Base-by-base conservation (phyloP, 495 filamentous ascomycete species). In the Talaromyces thailandensis region DNA sequence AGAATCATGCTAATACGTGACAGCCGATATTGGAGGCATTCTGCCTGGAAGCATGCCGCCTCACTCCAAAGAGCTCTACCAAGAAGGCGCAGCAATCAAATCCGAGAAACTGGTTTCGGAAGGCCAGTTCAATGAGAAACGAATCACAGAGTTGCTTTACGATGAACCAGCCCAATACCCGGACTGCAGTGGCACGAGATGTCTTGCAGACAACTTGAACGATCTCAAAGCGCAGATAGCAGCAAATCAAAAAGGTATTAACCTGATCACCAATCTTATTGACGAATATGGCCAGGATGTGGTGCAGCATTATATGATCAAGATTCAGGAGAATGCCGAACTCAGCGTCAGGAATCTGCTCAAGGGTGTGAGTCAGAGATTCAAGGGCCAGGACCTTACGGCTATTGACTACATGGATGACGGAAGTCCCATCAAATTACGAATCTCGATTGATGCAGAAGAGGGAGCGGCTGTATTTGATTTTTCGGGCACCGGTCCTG, bases 1-100 rank as follows among this genome's bases (percentile, higher is more conserved):
- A 16, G n/a, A 21, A 8, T 48, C 24, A 32, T 55, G 16, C 57
- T 56, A 37, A 61, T 18, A 29, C 12, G 21, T 91, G 93, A 70
- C 90, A 93, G 93, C 94, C 1, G 94, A 98, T 69, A 96, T 98
- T 64, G 94, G 94, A 26, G 93, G 93, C 28, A 96, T 96, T 63
- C 84, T 94, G 2, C 92, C 93, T 1, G 93, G 93, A 7, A 93
- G 89, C 45, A 98, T 98, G 94, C 93, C 93, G 3, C 94, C 94
- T 3, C 85, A 96, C 67, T 96, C 92, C 9, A 84, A 87, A 25
- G 93, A 97, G 69, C 81, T 98, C 0, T 97, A 80, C 70, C 90
- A 98, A 73, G 93, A 98, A 76, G 93, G 93, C 2, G 92, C 93
- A 0, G 83, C 90, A 9, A 95, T 97, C 68, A 90, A 91, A 69